Evolutionary conservation across 2,329 filamentous ascomycete genomes (phyloP).

Genomic region (Monilinia laxa): DNA sequence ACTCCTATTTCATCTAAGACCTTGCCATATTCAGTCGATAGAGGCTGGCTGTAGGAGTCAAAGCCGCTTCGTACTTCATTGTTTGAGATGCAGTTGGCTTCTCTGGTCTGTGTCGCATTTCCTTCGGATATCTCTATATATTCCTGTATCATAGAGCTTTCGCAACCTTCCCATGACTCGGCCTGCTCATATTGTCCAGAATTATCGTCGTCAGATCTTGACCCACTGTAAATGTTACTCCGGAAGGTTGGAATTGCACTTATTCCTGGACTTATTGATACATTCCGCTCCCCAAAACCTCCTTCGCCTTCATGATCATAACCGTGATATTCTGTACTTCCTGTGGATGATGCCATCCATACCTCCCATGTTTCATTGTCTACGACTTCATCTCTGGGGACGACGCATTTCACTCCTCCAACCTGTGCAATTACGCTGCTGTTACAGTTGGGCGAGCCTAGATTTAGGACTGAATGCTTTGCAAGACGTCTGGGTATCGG

Average conservation of each 20-base stretch:
- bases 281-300: not conserved
- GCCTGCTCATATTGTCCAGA: not conserved
- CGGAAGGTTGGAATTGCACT: slow-evolving; percentile 24
- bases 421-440: slow-evolving; percentile 35
- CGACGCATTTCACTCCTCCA: slow-evolving; percentile 26
- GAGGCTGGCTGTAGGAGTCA: not conserved
- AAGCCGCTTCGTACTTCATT: not conserved
- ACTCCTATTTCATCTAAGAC: not conserved
- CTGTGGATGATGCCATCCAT: slow-evolving; percentile 30
- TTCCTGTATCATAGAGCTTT: not conserved
- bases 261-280: slow-evolving; percentile 33
- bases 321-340: not conserved
- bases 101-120: not conserved
- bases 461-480: slow-evolving; percentile 29
- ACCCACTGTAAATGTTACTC: too few relatives aligned
- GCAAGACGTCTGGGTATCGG: slow-evolving; percentile 11
- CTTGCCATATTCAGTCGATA: not conserved
- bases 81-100: not conserved
- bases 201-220: not conserved
- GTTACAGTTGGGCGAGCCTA: slow-evolving; percentile 28
- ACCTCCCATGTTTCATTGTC: slow-evolving; percentile 38
- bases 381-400: slow-evolving; percentile 32
- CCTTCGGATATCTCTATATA: not conserved
- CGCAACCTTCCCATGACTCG: not conserved
- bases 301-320: not conserved